Percentiles rank a stretch among this genome's conserved stretches.
Conservation (phyloP, 2,329 filamentous ascomycete genomes). For the Aspergillus tubingensis region DNA sequence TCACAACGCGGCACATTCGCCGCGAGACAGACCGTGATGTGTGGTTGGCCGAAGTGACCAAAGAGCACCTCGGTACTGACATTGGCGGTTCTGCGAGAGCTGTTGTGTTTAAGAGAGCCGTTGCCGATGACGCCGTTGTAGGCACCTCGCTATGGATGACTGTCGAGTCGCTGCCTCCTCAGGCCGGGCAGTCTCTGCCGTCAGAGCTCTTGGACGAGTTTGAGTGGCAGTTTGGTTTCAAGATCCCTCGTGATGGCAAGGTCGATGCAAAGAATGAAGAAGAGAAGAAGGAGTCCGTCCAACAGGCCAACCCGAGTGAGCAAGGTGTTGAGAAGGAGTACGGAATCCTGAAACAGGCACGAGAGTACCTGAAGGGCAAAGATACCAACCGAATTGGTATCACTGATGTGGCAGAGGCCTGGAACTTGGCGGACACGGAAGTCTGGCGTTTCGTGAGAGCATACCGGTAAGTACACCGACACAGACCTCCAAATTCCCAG, state of each 20-base stretch:
- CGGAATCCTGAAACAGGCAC: constrained; percentile 53
- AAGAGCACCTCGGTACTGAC: constrained; percentile 65
- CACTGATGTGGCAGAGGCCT: constrained; percentile 50
- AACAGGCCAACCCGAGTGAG: constrained; percentile 39
- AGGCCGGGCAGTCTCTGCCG: constrained; percentile 57
- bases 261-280: constrained; percentile 40
- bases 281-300: constrained; percentile 36
- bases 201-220: constrained; percentile 60
- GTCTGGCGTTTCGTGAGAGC: constrained; percentile 65
- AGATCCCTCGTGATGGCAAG: constrained; percentile 60
- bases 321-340: constrained; percentile 46
- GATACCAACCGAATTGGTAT: constrained; percentile 41
- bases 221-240: constrained; percentile 89
- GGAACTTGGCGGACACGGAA: constrained; percentile 65
- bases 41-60: constrained; percentile 74
- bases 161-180: constrained; percentile 60
- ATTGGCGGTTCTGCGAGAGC: constrained; percentile 67
- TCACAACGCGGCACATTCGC: constrained; percentile 67
- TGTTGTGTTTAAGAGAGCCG: constrained; percentile 75
- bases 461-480: constrained; percentile 44
- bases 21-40: constrained; percentile 70
- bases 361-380: constrained; percentile 46
- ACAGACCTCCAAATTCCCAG: background rate
- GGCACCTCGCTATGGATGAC: constrained; percentile 77
- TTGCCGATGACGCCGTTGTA: constrained; percentile 67